Conservation (phyloP, 1,284 basidiomycete genomes). For the Prillingera fragicola region DNA sequence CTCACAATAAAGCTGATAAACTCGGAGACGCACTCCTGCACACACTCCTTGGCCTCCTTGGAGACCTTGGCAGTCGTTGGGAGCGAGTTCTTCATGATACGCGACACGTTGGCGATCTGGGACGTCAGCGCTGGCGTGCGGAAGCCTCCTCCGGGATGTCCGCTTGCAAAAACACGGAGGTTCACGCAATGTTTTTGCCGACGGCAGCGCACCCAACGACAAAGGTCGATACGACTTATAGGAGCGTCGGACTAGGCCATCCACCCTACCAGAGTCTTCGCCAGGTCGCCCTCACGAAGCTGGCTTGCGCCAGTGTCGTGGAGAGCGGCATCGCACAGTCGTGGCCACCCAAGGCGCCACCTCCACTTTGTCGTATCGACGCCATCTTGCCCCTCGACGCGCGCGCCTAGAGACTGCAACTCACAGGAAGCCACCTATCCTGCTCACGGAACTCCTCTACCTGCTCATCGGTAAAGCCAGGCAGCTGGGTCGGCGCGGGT, state of each 20-base stretch:
- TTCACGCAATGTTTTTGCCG: too few relatives aligned
- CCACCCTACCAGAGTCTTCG: too few relatives aligned
- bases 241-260: too few relatives aligned
- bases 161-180: not conserved
- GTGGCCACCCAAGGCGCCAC: too few relatives aligned
- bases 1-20: constrained; percentile 82
- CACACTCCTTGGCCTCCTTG: constrained; percentile 93
- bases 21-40: constrained; percentile 93
- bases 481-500: constrained; percentile 1
- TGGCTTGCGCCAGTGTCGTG: too few relatives aligned
- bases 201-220: too few relatives aligned
- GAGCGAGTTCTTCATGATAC: constrained; percentile 88
- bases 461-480: constrained; percentile 87
- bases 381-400: constrained; percentile 1
- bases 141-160: too few relatives aligned
- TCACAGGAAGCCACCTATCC: constrained; percentile 80
- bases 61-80: constrained; percentile 92
- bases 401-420: constrained; percentile 44
- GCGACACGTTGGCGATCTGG: constrained; percentile 89
- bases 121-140: not conserved
- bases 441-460: constrained; percentile 87
- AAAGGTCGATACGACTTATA: too few relatives aligned
- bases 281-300: too few relatives aligned
- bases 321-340: too few relatives aligned
- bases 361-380: too few relatives aligned